Base-by-base conservation (phyloP, 345 rosid genomes). In the Populus davidiana region DNA sequence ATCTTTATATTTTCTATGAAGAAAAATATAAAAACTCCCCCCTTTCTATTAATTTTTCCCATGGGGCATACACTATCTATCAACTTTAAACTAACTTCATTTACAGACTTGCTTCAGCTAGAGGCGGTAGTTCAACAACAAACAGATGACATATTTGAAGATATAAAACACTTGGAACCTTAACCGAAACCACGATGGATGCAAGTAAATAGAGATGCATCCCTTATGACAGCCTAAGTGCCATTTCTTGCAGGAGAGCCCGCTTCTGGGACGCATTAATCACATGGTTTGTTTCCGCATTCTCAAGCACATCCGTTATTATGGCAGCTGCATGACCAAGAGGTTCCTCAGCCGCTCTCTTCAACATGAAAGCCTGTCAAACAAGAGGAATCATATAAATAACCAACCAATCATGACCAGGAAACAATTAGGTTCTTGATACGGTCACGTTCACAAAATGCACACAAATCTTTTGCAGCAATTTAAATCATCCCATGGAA, bases 211-310 rank as follows among this genome's bases (percentile, higher is more conserved):
- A 35, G 59, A 73, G 75, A 52, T 38, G 54, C 8, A 70, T 12
- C 66, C 50, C 74, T 75, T 82, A 96, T 18, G 90, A 86, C 78
- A 96, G 86, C 85, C 98, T 87, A 73, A 96, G 81, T 29, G 99
- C 98, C 97, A 96, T 93, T 81, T 96, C 97, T 81, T 92, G 99
- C 73, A 96, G 90, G 86, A 96, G 92, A n/a, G 93, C 88, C 77
- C 94, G 90, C 82, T 93, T 96, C 87, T 96, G 98, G 25, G 88
- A 85, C 67, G 97, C 92, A 84, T 89, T 93, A 81, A 96, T 93
- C 44, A 93, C 87, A 39, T 88, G 90, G 78, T 85, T 88, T 25
- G 92, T 89, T 82, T 93, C 99, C 21, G 99, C 99, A 84, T 88
- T 91, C 86, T 93, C 99, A 69, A 96, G 86, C 76, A 93, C 94